Evolutionary conservation across 495 filamentous ascomycete genomes (phyloP).

Genomic region (Hyaloscypha finlandica): DNA sequence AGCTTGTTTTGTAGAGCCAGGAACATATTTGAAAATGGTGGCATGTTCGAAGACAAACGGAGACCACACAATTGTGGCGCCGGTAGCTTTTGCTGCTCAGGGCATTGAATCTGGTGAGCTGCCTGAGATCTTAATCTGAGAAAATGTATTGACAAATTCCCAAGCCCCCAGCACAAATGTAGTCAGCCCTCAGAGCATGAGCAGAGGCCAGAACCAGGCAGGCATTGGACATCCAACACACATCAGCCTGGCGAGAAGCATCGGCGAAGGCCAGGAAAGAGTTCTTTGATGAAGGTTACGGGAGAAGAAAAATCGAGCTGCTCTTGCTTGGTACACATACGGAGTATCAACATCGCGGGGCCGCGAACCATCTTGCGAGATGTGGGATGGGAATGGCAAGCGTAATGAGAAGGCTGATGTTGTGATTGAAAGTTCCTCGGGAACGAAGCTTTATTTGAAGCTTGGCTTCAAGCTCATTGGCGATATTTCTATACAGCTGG

Average conservation of each 20-base stretch:
- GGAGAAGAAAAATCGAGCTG: not conserved
- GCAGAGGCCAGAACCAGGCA: no score
- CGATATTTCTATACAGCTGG: slow-evolving; percentile 32
- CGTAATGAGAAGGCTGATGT: slow-evolving; percentile 32
- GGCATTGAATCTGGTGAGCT: no score
- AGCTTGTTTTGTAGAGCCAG: no score
- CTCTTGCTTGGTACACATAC: slow-evolving; percentile 46
- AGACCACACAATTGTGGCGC: no score
- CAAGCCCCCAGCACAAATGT: no score
- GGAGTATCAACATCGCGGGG: slow-evolving; percentile 49
- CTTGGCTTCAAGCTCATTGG: slow-evolving; percentile 36
- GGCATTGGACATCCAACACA: not conserved
- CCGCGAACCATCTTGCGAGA: slow-evolving; percentile 47
- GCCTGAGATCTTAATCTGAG: no score
- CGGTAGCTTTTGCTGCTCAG: no score
- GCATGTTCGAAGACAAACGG: no score
- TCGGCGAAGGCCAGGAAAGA: not conserved
- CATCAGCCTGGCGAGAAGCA: not conserved
- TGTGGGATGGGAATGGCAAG: slow-evolving; percentile 53
- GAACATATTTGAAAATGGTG: no score
- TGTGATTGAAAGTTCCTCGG: slow-evolving; percentile 36
- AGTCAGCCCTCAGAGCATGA: no score
- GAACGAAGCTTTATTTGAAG: slow-evolving; percentile 30
- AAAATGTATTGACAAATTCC: no score
- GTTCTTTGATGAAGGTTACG: not conserved